phyloP scores from a whole-genome alignment of 1,284 basidiomycete genomes.

The Ustilago xerochloae region DNA sequence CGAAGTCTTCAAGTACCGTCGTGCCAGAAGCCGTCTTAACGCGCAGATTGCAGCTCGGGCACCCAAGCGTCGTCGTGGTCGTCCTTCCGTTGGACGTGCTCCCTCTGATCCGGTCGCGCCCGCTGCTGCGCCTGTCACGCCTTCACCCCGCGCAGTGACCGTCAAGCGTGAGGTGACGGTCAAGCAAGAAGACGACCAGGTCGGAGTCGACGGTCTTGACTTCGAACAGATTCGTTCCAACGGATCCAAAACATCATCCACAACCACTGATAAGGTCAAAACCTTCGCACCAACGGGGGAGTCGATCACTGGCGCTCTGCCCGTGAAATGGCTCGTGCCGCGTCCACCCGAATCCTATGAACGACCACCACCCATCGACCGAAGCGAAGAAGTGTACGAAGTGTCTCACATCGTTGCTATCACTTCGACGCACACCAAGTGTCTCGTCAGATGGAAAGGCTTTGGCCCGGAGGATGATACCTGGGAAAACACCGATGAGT shows the following conservation, averaged over 20 bases:
- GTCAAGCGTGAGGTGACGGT: too few species aligned
- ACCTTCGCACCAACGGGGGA: constrained; percentile 54
- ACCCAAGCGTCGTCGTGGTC: background rate
- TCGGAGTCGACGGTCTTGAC: constrained; percentile 29
- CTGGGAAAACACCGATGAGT: constrained; percentile 74
- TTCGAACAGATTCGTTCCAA: constrained; percentile 29
- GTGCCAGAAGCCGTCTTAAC: constrained; percentile 55
- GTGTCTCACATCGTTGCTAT: constrained; percentile 43
- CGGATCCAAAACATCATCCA: constrained; percentile 19
- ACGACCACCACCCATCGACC: constrained; percentile 26
- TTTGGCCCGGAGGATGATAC: constrained; percentile 74
- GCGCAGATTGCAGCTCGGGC: background rate
- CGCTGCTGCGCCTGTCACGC: background rate
- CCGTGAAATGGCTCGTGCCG: constrained; percentile 38
- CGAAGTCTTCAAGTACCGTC: constrained; percentile 77
- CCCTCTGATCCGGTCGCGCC: background rate
- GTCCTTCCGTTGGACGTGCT: background rate
- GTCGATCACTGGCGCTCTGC: constrained; percentile 65
- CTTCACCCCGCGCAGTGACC: background rate
- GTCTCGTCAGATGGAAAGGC: constrained; percentile 75
- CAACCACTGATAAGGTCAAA: constrained; percentile 21
- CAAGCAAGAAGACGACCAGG: constrained; percentile 34
- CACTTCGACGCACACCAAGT: constrained; percentile 65
- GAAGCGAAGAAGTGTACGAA: constrained; percentile 35
- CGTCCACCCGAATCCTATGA: constrained; percentile 25